phyloP scores from a whole-genome alignment of 371 early-diverging fungal genomes.

The Dichotomocladium elegans region DNA sequence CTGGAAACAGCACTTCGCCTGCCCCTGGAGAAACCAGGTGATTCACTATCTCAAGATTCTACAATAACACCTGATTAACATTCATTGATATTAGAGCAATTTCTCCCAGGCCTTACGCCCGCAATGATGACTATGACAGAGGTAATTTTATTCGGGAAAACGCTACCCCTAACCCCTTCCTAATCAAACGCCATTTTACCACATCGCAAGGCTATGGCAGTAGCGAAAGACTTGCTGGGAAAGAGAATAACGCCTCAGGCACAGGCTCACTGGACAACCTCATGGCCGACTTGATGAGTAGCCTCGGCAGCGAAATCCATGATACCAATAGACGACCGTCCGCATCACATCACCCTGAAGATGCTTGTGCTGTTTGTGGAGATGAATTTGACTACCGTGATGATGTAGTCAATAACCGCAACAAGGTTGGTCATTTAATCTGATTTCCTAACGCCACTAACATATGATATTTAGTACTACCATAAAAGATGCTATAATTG shows the following conservation, averaged over 20 bases:
- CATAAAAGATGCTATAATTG: conserved; percentile 59
- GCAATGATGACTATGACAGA: conserved; percentile 5
- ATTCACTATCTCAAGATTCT: too few species aligned
- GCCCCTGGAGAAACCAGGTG: too few species aligned
- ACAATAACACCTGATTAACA: too few species aligned
- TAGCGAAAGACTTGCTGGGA: conserved; percentile 5
- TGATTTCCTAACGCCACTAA: neutral
- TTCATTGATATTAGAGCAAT: too few species aligned
- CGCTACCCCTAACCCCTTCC: too few species aligned
- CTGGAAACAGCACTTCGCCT: conserved; percentile 36
- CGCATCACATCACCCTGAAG: neutral
- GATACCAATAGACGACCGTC: conserved; percentile 5
- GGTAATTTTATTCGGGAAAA: too few species aligned
- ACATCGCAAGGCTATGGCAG: conserved; percentile 1
- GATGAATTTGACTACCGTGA: conserved; percentile 44
- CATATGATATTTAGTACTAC: conserved; percentile 22
- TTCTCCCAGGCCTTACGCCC: too few species aligned
- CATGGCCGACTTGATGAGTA: conserved; percentile 24
- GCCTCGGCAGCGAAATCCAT: conserved; percentile 11
- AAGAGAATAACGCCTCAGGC: too few species aligned
- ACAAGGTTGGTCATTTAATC: conserved; percentile 17
- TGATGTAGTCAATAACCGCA: conserved; percentile 27
- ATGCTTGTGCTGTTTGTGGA: conserved; percentile 19
- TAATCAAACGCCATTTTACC: neutral
- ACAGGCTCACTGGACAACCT: conserved; percentile 20